Percentiles rank a stretch among this genome's conserved stretches.
phyloP scores from a whole-genome alignment of 441 rosid species.

The Gossypium lobatum region DNA sequence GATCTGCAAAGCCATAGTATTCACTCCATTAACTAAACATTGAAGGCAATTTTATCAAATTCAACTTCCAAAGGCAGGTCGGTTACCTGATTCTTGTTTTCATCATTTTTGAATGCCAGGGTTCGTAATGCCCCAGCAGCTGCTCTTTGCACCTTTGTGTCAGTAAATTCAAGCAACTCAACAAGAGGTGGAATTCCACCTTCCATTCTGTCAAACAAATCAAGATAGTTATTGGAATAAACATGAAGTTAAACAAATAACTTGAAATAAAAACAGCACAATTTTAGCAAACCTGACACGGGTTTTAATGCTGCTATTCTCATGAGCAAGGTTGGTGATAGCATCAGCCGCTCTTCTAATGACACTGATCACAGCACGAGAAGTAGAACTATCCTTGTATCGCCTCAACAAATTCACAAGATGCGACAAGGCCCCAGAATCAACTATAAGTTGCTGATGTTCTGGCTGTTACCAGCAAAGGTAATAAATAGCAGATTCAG shows the following conservation, averaged over 20 bases:
- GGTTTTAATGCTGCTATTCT: constrained; percentile 1
- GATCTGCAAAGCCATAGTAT: background rate
- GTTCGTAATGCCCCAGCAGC: constrained; percentile 6
- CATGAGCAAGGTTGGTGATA: background rate
- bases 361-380: background rate
- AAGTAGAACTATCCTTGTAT: background rate
- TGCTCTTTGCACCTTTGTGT: background rate
- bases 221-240: background rate
- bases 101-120: constrained; percentile 67
- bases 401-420: background rate
- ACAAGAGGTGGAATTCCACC: constrained; percentile 2
- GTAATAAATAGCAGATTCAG: background rate
- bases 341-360: constrained; percentile 4
- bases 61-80: constrained; percentile 17
- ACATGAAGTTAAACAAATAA: background rate
- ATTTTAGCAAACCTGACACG: constrained; percentile 4
- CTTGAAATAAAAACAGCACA: background rate
- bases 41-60: constrained; percentile 16
- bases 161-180: constrained; percentile 2
- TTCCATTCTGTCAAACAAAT: background rate
- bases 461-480: background rate
- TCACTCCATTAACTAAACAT: background rate
- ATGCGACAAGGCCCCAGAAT: background rate
- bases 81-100: constrained; percentile 68
- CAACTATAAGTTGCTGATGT: background rate